Percentiles rank a stretch among this genome's conserved stretches.
Conservation (phyloP, 108 stramenopile genomes). For the Skeletonema costatum region DNA sequence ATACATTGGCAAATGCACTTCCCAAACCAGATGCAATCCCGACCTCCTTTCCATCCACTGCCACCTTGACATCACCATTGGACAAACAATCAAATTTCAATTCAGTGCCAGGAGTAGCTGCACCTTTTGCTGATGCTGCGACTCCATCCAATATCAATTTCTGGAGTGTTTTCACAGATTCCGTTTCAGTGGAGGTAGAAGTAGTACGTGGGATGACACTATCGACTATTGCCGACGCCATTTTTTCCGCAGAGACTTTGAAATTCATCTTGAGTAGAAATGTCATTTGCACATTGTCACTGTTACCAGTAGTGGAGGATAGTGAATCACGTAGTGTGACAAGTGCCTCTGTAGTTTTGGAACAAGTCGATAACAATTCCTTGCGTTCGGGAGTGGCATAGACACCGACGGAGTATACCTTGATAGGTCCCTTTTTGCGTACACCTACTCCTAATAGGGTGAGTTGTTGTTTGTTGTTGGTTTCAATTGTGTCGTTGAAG, state of each 20-base stretch:
- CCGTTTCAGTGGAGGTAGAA: constrained; percentile 19
- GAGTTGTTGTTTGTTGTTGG: no score
- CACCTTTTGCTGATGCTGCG: constrained; percentile 40
- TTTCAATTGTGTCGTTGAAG: constrained; percentile 55
- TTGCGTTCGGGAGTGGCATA: constrained; percentile 57
- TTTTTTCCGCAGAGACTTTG: constrained; percentile 86
- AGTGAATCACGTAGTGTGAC: constrained; percentile 53
- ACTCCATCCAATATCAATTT: constrained; percentile 71
- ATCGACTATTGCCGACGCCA: constrained; percentile 83
- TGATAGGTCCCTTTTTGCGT: constrained; percentile 82
- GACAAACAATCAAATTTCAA: constrained; percentile 70
- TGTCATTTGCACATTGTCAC: constrained; percentile 11
- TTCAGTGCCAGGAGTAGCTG: constrained; percentile 71
- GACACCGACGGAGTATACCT: constrained; percentile 83
- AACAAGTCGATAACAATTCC: constrained; percentile 44
- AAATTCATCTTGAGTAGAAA: constrained; percentile 82
- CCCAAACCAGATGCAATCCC: constrained; percentile 61
- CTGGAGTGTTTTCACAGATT: constrained; percentile 65
- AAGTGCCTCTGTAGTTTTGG: constrained; percentile 45
- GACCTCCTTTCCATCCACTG: constrained; percentile 70
- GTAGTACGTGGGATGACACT: constrained; percentile 68
- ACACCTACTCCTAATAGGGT: constrained; percentile 72
- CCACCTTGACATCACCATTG: constrained; percentile 42
- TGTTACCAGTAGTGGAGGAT: constrained; percentile 21
- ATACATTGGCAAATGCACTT: constrained; percentile 79